These are phyloP conservation scores for Pseudoscleropodium purum DNA, from an alignment of 225 moss, liverwort and hornwort species.

Conservation along the genomic window DNA sequence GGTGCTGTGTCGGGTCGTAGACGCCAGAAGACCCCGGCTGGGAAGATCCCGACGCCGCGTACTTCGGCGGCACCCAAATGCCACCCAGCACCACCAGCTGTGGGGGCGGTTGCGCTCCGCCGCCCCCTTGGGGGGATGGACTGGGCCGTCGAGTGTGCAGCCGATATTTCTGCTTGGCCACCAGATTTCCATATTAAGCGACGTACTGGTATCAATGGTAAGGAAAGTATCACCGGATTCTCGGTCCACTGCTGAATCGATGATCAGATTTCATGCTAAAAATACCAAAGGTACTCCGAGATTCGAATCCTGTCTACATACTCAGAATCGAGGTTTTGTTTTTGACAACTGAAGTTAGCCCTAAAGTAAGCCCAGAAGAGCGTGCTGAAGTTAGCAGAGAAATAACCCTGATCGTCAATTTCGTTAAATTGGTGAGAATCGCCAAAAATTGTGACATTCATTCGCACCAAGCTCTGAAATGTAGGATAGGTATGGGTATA, in stretches of 20 bases:
- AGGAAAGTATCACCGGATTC: background rate
- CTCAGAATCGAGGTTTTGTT: too few relatives aligned
- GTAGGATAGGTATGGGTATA: too few relatives aligned
- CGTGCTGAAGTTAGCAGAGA: background rate
- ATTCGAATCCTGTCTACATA: background rate
- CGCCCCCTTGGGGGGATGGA: constrained; percentile 42
- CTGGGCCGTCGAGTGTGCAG: constrained; percentile 75
- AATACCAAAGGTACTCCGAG: background rate
- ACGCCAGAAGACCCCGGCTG: constrained; percentile 22
- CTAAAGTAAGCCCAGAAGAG: background rate
- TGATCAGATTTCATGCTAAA: background rate
- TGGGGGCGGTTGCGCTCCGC: constrained; percentile 21
- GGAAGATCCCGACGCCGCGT: constrained; percentile 15
- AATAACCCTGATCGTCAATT: background rate
- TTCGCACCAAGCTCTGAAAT: background rate
- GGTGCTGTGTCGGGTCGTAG: constrained; percentile 31
- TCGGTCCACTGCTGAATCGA: constrained; percentile 23
- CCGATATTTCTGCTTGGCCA: constrained; percentile 69
- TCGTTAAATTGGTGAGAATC: background rate
- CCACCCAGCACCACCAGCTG: constrained; percentile 85
- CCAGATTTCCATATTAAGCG: background rate
- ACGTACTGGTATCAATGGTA: background rate
- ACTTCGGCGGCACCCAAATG: constrained; percentile 85
- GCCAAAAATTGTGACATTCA: background rate
- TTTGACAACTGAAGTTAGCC: background rate